phyloP scores from a whole-genome alignment of 2,329 filamentous ascomycete genomes.

The Zasmidium citrigriseum region DNA sequence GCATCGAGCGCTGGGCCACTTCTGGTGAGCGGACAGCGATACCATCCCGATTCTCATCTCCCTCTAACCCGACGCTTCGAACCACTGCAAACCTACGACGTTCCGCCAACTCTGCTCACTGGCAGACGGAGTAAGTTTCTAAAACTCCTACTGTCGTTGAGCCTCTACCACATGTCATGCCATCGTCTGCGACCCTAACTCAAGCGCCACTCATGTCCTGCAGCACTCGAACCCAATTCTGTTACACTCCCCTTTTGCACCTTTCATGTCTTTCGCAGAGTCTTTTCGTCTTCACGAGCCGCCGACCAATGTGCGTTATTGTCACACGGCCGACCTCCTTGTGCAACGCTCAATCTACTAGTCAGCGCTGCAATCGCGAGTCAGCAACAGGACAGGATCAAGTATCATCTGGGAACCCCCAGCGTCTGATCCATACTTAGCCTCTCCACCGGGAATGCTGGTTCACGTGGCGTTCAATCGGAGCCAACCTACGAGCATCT shows the following conservation, averaged over 20 bases:
- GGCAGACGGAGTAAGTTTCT: not conserved
- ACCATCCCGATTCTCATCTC: not conserved
- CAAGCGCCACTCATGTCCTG: not conserved
- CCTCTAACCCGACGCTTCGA: constrained; percentile 25
- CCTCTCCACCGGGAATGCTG: not conserved
- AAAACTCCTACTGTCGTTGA: not conserved
- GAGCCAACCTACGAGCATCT: not conserved
- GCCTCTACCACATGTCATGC: not conserved
- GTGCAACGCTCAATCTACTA: not conserved
- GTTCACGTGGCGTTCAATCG: not conserved
- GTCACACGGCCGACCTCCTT: not conserved
- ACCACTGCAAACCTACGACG: not conserved
- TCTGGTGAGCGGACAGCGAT: not conserved
- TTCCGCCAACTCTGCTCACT: not conserved
- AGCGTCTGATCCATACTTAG: not conserved
- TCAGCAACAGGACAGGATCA: not conserved
- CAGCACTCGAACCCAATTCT: no score
- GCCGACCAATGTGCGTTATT: not conserved
- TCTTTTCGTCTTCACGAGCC: not conserved
- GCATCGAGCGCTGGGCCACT: no score
- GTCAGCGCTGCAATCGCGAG: not conserved
- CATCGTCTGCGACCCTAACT: not conserved
- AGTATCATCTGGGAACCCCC: not conserved
- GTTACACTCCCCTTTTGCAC: no score
- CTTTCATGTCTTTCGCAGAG: not conserved